phyloP scores from a whole-genome alignment of 2,329 filamentous ascomycete species.

The Curvularia lunata region DNA sequence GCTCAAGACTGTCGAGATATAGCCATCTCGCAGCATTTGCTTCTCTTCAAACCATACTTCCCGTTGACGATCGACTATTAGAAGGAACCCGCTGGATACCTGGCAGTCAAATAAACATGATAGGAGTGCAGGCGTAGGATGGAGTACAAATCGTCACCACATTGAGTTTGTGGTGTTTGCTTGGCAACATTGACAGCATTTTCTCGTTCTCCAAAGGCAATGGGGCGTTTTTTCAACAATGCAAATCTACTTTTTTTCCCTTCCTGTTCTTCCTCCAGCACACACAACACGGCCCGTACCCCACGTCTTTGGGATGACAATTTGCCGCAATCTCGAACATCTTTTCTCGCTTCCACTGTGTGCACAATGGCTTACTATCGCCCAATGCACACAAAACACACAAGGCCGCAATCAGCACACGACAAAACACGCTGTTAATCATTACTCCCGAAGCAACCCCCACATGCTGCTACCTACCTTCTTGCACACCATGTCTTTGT shows the following conservation, averaged over 20 bases:
- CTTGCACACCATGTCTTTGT: conserved; percentile 14
- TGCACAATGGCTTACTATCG: neutral
- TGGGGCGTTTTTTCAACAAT: conserved; percentile 13
- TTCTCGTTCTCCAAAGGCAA: conserved; percentile 1
- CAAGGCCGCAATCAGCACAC: conserved; percentile 7
- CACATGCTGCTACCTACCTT: conserved; percentile 8
- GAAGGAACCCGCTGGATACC: conserved; percentile 40
- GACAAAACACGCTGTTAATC: neutral
- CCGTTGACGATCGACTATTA: conserved; percentile 28
- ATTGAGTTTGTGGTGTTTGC: conserved; percentile 25
- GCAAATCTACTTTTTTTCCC: conserved; percentile 8
- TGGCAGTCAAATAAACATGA: conserved; percentile 24
- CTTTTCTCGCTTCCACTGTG: neutral
- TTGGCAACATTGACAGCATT: conserved; percentile 17
- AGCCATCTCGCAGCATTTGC: conserved; percentile 19
- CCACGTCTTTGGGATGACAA: conserved; percentile 19
- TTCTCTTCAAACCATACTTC: conserved; percentile 15
- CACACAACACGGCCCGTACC: conserved; percentile 20
- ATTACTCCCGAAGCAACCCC: neutral
- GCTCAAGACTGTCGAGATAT: conserved; percentile 59
- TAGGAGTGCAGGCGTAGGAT: conserved; percentile 31
- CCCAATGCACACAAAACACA: neutral
- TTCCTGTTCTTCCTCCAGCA: neutral
- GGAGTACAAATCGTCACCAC: conserved; percentile 12
- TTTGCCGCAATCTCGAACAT: conserved; percentile 6